Evolutionary conservation across 306 rosid species (phyloP), one percentile per base, ranked within the genome.

Genomic region (Gastrolobium bilobum): DNA sequence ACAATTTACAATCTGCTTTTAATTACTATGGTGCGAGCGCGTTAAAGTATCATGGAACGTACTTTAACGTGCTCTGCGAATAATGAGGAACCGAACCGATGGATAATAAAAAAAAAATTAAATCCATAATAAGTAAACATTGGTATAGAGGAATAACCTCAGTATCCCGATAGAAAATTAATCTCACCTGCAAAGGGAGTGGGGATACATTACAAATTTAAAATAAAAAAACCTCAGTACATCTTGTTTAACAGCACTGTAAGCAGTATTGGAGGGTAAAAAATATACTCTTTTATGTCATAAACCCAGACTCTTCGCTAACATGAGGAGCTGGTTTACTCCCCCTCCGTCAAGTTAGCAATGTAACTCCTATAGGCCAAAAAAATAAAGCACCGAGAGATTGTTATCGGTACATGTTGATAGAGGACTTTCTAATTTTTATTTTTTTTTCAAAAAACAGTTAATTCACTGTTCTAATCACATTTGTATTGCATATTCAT

Each of bases 261-360:
- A 42, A 59, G 69, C 44, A 38, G 31, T 42, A 58, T 31, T 42
- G 54, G 47, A 8, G n/a, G n/a, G n/a, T n/a, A n/a, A n/a, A n/a
- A n/a, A n/a, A n/a, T n/a, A n/a, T 20, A 20, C 26, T 20, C 26
- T 20, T 20, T 62, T 4, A 57, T 56, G 6, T 75, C 72, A 63
- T 37, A 15, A 38, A 65, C 73, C 73, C 37, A 8, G 6, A 51
- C 70, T 77, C 76, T 68, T 68, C 76, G 58, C 52, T 33, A 57
- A 57, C 82, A 33, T 67, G 82, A 52, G 59, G 8, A 43, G 52
- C 68, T 56, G 30, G 8, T 60, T 73, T 13, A 30, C 42, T 40
- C 10, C 54, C 52, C 43, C 33, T 42, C 60, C 39, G n/a, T 68
- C 15, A 66, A 54, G 62, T 65, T 47, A 62, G 30, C 72, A 48